Base-by-base conservation (phyloP, 208 protist species). In the Histomonas meleagridis region DNA sequence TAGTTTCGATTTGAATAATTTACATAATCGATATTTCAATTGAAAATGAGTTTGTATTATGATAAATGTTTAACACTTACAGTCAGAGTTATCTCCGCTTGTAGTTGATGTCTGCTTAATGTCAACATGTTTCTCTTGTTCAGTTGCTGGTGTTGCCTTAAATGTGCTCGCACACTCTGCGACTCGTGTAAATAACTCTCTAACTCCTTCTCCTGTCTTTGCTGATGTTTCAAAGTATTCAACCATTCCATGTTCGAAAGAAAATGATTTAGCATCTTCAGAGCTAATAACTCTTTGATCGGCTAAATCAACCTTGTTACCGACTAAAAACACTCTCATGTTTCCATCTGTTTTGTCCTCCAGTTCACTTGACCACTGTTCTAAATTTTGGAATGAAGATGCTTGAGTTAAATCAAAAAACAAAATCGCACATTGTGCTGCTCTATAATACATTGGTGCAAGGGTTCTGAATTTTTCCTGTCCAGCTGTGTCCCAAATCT, bases 401-500 rank as follows among this genome's bases (percentile, higher is more conserved):
- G n/a, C 16, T 18, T 51, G 48, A 51, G 70, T 81, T 1, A 81
- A 21, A 51, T 81, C 70, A 21, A 81, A 81, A 51, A 32, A 81
- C 7, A 81, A 23, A 51, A 81, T 81, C 10, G 70, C 70, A 51
- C 48, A 35, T 32, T 32, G 35, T 23, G 70, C 70, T 32, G 70
- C 48, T 26, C 70, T 18, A n/a, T 81, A 81, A 23, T 81, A 81
- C 70, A 81, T 81, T 51, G 70, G 70, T 51, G 70, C 70, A 9
- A 81, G 40, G 0, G 70, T 43, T 38, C 70, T 18, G n/a, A 38
- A 81, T 23, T 81, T 81, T 51, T 81, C 70, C n/a, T 81, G 70
- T 12, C 70, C 70, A 12, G 70, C 70, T 48, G 70, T 81, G 51
- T 81, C 70, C 70, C 70, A 81, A 10, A 81, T 81, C 51, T 81